Percentiles rank a stretch among this genome's conserved stretches.
Conservation (phyloP, 1,284 basidiomycete genomes). For the Moesziomyces sp. region DNA sequence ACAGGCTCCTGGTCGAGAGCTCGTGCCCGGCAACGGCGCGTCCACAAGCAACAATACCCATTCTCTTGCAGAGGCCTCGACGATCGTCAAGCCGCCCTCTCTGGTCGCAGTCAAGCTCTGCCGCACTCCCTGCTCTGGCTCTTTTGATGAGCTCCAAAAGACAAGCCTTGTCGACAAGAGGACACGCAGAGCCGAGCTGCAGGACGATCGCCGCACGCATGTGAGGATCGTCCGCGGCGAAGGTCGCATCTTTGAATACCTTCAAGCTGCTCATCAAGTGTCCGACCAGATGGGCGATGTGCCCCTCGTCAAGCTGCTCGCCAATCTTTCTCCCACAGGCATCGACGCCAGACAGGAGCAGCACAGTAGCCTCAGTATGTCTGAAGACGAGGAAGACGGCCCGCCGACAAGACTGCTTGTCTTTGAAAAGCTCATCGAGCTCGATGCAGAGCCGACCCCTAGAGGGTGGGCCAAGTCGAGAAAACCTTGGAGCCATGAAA, state of each 20-base stretch:
- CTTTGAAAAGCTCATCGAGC: slow-evolving; percentile 57
- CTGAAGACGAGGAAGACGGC: slow-evolving; percentile 35
- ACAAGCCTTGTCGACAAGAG: slow-evolving; percentile 41
- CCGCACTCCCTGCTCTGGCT: slow-evolving; percentile 55
- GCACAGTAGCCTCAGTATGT: slow-evolving; percentile 3
- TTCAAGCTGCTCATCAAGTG: slow-evolving; percentile 39
- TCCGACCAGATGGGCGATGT: slow-evolving; percentile 18
- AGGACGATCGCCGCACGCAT: slow-evolving; percentile 36
- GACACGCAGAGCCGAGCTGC: slow-evolving; percentile 31
- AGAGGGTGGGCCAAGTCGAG: slow-evolving; percentile 47
- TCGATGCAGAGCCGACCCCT: slow-evolving; percentile 44
- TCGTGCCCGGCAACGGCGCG: not conserved
- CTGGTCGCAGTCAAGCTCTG: slow-evolving; percentile 60
- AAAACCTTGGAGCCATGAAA: slow-evolving; percentile 35
- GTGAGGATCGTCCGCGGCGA: slow-evolving; percentile 57
- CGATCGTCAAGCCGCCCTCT: slow-evolving; percentile 22
- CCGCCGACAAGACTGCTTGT: slow-evolving; percentile 51
- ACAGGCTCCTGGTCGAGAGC: slow-evolving; percentile 7
- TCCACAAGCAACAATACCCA: not conserved
- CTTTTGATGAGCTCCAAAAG: slow-evolving; percentile 59
- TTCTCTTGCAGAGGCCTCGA: not conserved
- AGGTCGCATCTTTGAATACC: slow-evolving; percentile 52
- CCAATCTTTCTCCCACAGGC: slow-evolving; percentile 33
- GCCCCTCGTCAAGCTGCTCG: slow-evolving; percentile 46
- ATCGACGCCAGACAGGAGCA: not conserved